These are phyloP conservation scores for Hyphodiscus hymeniophilus DNA, from an alignment of 495 filamentous ascomycete species.

Conservation along the genomic window DNA sequence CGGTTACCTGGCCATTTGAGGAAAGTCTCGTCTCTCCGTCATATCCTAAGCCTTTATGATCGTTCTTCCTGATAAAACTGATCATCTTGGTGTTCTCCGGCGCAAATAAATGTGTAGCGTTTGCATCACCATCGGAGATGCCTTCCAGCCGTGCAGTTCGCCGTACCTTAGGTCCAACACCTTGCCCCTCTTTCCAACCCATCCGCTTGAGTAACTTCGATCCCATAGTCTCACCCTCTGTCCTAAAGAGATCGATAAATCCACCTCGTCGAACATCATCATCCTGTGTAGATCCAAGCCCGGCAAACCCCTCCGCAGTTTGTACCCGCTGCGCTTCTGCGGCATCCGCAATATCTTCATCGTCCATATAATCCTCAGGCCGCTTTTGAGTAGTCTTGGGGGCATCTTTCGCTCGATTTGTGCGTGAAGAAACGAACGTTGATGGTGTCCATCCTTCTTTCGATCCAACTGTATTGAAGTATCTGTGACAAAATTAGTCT, in stretches of 20 bases:
- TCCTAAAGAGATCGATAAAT: conserved; percentile 68
- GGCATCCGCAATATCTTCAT: conserved; percentile 85
- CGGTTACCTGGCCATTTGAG: conserved; percentile 20
- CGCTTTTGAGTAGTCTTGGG: conserved; percentile 45
- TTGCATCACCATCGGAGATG: conserved; percentile 27
- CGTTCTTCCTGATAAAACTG: conserved; percentile 63
- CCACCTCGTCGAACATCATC: conserved; percentile 42
- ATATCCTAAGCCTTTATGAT: conserved; percentile 78
- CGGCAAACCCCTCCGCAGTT: conserved; percentile 63
- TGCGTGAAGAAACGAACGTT: conserved; percentile 83
- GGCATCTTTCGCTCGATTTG: conserved; percentile 65
- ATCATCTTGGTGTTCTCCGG: conserved; percentile 77
- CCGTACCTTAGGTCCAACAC: conserved; percentile 82
- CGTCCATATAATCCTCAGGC: conserved; percentile 95
- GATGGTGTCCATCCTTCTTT: conserved; percentile 97
- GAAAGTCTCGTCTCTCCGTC: conserved; percentile 54
- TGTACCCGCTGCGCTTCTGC: conserved; percentile 68
- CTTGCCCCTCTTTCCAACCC: conserved; percentile 95
- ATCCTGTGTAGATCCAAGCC: conserved; percentile 60
- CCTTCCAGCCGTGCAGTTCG: conserved; percentile 61
- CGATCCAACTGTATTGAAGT: conserved; percentile 96
- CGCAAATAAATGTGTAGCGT: conserved; percentile 70
- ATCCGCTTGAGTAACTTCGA: conserved; percentile 81
- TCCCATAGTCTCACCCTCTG: conserved; percentile 80
- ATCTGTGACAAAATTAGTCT: conserved; percentile 41